A percentile compares a stretch with the other conserved stretches of the same genome.
Conservation (phyloP, 208 protist species). For the Blechomonas ayalai region DNA sequence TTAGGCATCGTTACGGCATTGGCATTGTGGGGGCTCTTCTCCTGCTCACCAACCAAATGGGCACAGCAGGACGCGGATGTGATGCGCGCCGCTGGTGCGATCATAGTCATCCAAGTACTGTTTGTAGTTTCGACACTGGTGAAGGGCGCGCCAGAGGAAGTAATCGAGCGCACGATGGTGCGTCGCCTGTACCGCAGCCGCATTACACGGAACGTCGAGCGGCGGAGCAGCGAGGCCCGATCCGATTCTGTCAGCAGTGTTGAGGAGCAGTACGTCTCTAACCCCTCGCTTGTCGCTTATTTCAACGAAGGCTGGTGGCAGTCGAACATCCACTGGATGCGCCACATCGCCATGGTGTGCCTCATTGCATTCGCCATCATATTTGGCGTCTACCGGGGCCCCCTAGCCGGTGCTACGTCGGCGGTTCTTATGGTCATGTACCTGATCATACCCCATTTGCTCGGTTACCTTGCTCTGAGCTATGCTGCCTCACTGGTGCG, state of each 20-base stretch:
- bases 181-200: too few relatives aligned
- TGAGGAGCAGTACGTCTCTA: too few relatives aligned
- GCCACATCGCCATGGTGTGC: conserved; percentile 57
- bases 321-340: conserved; percentile 61
- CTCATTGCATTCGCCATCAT: conserved; percentile 21
- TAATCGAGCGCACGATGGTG: too few relatives aligned
- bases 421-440: conserved; percentile 53
- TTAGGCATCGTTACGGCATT: conserved; percentile 15
- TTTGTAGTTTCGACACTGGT: conserved; percentile 35
- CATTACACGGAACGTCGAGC: too few relatives aligned
- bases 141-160: conserved; percentile 3
- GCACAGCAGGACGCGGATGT: conserved; percentile 24
- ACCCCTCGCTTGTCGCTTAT: conserved; percentile 44
- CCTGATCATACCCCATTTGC: conserved; percentile 60
- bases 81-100: conserved; percentile 15
- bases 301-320: conserved; percentile 72
- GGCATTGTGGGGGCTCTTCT: conserved; percentile 31
- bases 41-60: conserved; percentile 36
- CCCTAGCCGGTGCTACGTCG: conserved; percentile 39
- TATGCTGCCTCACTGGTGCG: conserved; percentile 32
- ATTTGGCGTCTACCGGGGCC: conserved; percentile 23
- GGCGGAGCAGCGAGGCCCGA: too few relatives aligned
- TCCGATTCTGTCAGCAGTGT: too few relatives aligned
- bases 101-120: conserved; percentile 15
- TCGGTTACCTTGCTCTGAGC: conserved; percentile 49